Evolutionary conservation across 179 eudicot species (phyloP).

Genomic region (Sideroxylon spinosum): DNA sequence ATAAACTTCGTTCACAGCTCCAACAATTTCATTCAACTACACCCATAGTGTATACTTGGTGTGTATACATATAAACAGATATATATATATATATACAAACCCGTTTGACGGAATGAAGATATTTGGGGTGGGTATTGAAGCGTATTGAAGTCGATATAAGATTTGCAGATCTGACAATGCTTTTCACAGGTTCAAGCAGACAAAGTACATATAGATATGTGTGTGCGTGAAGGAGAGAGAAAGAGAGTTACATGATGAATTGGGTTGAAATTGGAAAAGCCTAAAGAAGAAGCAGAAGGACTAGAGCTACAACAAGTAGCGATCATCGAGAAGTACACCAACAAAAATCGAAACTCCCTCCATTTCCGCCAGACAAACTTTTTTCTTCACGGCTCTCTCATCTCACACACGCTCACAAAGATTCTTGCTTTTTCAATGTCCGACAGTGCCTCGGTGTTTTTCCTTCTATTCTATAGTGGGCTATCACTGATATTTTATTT

Average conservation of each 20-base stretch:
- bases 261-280: background rate
- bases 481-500: too few relatives aligned
- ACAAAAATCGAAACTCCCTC: conserved; percentile 25
- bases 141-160: background rate
- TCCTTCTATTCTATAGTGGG: too few relatives aligned
- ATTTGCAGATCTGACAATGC: background rate
- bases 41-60: too few relatives aligned
- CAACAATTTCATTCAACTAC: too few relatives aligned
- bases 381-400: background rate
- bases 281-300: too few relatives aligned
- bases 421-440: too few relatives aligned
- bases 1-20: background rate
- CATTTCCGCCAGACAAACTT: conserved; percentile 25
- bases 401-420: too few relatives aligned
- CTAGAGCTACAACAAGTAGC: background rate
- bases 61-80: too few relatives aligned
- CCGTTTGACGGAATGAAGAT: background rate
- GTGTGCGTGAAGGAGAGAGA: conserved; percentile 5
- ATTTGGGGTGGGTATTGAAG: background rate
- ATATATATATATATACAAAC: too few relatives aligned
- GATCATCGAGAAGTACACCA: background rate
- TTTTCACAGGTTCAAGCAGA: conserved; percentile 6
- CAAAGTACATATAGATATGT: too few relatives aligned
- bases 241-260: background rate
- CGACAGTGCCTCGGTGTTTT: too few relatives aligned